Evolutionary conservation across 2,329 filamentous ascomycete species (phyloP), one percentile per base, ranked within the genome.

Genomic region (Sporothrix pallida): DNA sequence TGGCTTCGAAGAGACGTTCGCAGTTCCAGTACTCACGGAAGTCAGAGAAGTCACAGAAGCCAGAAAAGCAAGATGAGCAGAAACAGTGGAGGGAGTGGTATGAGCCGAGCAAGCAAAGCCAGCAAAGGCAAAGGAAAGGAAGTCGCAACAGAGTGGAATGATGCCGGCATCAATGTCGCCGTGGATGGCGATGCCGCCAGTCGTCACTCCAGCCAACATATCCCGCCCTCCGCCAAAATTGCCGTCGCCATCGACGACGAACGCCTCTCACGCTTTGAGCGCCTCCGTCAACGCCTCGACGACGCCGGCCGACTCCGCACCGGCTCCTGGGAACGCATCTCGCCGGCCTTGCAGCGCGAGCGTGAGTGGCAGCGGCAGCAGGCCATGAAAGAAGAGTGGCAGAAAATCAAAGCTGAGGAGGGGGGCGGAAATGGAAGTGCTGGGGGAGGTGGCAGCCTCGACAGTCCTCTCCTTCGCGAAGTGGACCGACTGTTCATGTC

Each of bases 321-420:
- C 7, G 68, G 73, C 1, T 76, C 74, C 8, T 76, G 72, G 71
- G 72, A 74, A 37, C 75, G 75, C 13, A 15, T 75, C 12, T 75
- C 74, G 46, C 75, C 75, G 26, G 20, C 48, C n/a, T 42, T 72
- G 48, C 54, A 68, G 60, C 50, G 31, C 42, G 50, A 70, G 15
- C 71, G 60, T 2, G 60, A 37, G 44, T 52, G 62, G 70, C 67
- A 71, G 44, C 65, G 63, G 52, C 44, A 71, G 37, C 56, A 67
- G n/a, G 44, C 52, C 8, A 42, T 42, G 23, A 58, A 72, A 44
- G 56, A 65, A 46, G 60, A 31, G 44, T 52, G 62, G 70, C 67
- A 71, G 23, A 60, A 56, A 60, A 37, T 60, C 9, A 60, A 60
- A 26, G 60, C 67, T 13, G 67, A 70, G 23, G 60, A 69, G 63